Evolutionary conservation across 192 early-diverging fungal genomes (phyloP), one percentile per base, ranked within the genome.

Genomic region (Geranomyces variabilis): DNA sequence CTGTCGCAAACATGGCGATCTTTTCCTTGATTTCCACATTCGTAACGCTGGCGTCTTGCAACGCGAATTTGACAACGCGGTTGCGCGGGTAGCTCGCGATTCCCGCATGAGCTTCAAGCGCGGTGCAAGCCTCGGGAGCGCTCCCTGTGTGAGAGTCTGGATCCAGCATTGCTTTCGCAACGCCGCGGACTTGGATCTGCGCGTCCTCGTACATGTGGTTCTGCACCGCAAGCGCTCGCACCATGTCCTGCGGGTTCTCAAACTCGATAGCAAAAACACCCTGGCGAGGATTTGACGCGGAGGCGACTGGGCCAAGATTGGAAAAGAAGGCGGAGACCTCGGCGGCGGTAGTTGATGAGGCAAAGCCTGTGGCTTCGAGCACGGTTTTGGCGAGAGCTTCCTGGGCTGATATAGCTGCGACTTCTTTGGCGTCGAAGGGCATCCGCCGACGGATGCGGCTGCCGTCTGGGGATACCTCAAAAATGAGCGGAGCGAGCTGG

Each of bases 331-430:
- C 21, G 3, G 26, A 21, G 21, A 74, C 72, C 44, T 74, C 72
- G 14, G 45, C 53, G 1, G 63, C n/a, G 10, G 72, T 41, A 12
- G 55, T 59, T 17, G 17, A 26, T 26, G n/a, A 9, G 9, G 63
- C 72, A 58, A 74, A 74, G 6, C 72, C 72, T 12, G 36, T 57
- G 36, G 56, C 72, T 67, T 74, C 55, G 34, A 74, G 53, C 34
- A 58, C 28, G 29, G 49, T 74, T 24, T 59, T 46, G 30, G 72
- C 29, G 14, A 74, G 29, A 24, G 72, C 7, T 15, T 66, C 55
- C 24, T 34, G 30, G 9, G 72, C 72, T 13, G 41, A 30, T 21
- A 41, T 13, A 21, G 21, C 36, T 1, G 72, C 72, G 36, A 53
- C 64, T 26, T 66, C 41, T 46, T 65, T 45, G 49, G 41, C 63